Percentiles rank a stretch among this genome's conserved stretches.
These are phyloP conservation scores for Gossypium stocksii DNA, from an alignment of 345 rosid species.

Conservation along the genomic window DNA sequence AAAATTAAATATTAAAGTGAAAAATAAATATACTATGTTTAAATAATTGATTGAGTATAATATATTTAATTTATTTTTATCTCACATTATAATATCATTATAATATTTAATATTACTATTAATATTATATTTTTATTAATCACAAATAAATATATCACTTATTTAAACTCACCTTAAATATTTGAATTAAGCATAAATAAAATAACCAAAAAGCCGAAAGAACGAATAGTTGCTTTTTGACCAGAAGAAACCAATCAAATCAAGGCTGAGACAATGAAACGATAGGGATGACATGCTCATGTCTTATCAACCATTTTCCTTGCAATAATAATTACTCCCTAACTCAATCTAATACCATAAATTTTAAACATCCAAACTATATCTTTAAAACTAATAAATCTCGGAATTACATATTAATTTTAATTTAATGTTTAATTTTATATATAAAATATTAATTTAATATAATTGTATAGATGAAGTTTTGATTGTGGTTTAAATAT, in stretches of 20 bases:
- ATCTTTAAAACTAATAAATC: too few species aligned
- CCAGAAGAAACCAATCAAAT: background rate
- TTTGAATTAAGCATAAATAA: too few species aligned
- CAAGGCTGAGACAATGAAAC: background rate
- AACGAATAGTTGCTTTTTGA: background rate
- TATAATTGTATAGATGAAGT: rapidly evolving
- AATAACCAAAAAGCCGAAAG: background rate
- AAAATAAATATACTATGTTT: too few species aligned
- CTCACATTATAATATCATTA: rapidly evolving
- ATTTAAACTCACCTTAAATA: too few species aligned
- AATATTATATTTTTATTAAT: rapidly evolving
- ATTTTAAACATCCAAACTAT: too few species aligned
- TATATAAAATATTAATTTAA: rapidly evolving
- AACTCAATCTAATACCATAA: background rate
- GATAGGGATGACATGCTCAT: background rate
- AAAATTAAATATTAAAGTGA: too few species aligned
- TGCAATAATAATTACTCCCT: background rate
- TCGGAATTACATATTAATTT: too few species aligned
- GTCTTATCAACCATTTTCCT: background rate
- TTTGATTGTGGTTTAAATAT: too few species aligned
- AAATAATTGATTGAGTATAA: rapidly evolving
- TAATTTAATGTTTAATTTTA: too few species aligned
- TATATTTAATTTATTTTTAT: too few species aligned
- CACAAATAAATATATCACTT: rapidly evolving
- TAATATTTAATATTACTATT: rapidly evolving